Conservation (phyloP, 2,329 filamentous ascomycete genomes). For the Apiospora sp. region DNA sequence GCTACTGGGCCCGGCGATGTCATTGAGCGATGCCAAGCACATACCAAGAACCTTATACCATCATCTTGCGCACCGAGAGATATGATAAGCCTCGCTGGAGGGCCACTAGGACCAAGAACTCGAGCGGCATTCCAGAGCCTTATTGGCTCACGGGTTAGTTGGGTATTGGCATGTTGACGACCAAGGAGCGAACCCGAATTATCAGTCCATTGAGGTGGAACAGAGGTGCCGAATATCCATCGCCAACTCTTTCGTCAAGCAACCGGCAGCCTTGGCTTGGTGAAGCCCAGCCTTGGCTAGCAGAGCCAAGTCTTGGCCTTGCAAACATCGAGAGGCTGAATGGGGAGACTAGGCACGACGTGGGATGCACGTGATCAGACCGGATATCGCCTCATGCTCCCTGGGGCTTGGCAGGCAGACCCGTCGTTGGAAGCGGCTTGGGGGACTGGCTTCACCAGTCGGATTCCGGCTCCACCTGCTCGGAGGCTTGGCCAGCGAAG, state of each 20-base stretch:
- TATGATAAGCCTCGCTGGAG: constrained; percentile 16
- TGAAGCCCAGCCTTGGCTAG: constrained; percentile 24
- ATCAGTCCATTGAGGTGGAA: constrained; percentile 19
- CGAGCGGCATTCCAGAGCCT: constrained; percentile 1
- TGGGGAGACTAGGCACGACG: constrained; percentile 18
- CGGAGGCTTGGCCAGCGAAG: constrained; percentile 13
- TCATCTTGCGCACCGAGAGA: constrained; percentile 24
- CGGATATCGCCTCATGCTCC: constrained; percentile 17
- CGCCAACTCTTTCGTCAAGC: constrained; percentile 12
- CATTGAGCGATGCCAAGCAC: constrained; percentile 23
- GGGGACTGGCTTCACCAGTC: not conserved
- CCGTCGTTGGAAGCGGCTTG: constrained; percentile 10
- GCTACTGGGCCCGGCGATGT: not conserved
- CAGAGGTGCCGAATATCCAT: constrained; percentile 26
- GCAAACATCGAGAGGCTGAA: not conserved
- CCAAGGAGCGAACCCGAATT: constrained; percentile 17
- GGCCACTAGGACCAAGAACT: not conserved
- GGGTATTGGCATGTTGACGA: constrained; percentile 24
- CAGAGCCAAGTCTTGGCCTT: constrained; percentile 25
- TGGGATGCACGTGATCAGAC: constrained; percentile 22
- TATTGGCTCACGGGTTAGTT: constrained; percentile 20
- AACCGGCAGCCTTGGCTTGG: constrained; percentile 24
- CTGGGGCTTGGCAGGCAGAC: constrained; percentile 21
- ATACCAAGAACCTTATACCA: constrained; percentile 28
- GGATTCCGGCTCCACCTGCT: not conserved